These are phyloP conservation scores for Leccinum barrowsii DNA, from an alignment of 768 basidiomycete genomes.

Conservation along the genomic window DNA sequence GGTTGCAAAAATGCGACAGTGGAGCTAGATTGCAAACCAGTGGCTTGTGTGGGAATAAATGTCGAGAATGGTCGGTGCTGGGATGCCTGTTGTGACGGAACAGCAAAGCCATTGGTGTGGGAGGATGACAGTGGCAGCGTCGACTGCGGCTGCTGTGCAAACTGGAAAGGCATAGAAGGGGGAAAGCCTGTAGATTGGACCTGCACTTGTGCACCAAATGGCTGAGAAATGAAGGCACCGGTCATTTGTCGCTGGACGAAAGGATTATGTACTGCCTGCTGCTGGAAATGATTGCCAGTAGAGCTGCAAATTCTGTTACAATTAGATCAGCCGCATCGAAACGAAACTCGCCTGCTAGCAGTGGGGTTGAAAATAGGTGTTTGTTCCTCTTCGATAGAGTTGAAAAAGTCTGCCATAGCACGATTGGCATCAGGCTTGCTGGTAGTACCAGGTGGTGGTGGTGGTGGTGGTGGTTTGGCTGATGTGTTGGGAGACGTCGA, in stretches of 20 bases:
- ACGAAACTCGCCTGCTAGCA: constrained; percentile 42
- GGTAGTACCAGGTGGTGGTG: constrained; percentile 22
- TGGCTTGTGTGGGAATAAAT: constrained; percentile 54
- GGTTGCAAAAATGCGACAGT: constrained; percentile 48
- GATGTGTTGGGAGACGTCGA: constrained; percentile 17
- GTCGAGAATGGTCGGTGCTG: constrained; percentile 54
- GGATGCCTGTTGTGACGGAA: constrained; percentile 35
- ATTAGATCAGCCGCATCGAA: not conserved
- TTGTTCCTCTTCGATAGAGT: constrained; percentile 80
- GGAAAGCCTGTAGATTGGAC: constrained; percentile 57
- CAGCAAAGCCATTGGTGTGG: constrained; percentile 22
- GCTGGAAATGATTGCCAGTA: constrained; percentile 49
- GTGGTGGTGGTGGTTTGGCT: constrained; percentile 16
- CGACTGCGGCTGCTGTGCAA: constrained; percentile 21
- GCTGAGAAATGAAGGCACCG: constrained; percentile 42
- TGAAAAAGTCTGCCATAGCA: constrained; percentile 80
- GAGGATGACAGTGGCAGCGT: constrained; percentile 9
- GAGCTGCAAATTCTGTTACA: constrained; percentile 37
- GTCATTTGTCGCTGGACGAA: constrained; percentile 63
- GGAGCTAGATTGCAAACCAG: constrained; percentile 42
- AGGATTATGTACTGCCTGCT: constrained; percentile 67
- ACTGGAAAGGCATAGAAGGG: constrained; percentile 42
- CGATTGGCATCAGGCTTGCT: constrained; percentile 40
- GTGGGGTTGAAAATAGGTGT: constrained; percentile 67
- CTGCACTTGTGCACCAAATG: constrained; percentile 42